Evolutionary conservation across 495 filamentous ascomycete species (phyloP), one percentile per base, ranked within the genome.

Genomic region (Astrocystis sublimbata): DNA sequence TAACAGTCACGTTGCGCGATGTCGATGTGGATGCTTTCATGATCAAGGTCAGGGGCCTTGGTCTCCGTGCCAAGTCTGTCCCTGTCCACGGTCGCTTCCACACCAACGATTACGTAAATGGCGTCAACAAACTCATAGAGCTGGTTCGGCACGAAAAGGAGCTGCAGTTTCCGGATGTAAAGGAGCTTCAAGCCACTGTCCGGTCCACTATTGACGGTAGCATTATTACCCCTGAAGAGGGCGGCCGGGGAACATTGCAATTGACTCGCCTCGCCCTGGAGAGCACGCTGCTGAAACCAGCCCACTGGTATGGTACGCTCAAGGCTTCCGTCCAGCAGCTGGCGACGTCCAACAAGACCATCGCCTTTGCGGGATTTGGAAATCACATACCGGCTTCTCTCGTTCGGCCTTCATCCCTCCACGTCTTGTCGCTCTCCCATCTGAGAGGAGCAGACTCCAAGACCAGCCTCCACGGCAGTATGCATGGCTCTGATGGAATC

Each of bases 1-100:
- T 69, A 2, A 69, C 68, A 0, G 56, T 68, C 23, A 69, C 69
- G 6, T 36, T 54, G 21, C 19, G 28, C 9, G 53, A 43, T 42
- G 41, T 26, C 58, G 61, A 64, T 19, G 19, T 59, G 21, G 58
- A 62, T 65, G 59, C 12, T 33, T 8, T 36, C 4, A 28, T 15
- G 21, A 10, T 31, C 17, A 26, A 57, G 12, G 38, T 57, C 15
- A 23, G 38, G 17, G 38, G 3, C 28, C 7, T 1, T 0, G 54
- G 54, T 30, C 45, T 57, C 10, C 54, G 38, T 8, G 15, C n/a
- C 7, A 57, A 15, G 33, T 8, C 1, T 7, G 54, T 57, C 13
- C 40, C 54, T 10, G 54, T 57, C 7, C 6, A 31, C n/a, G 54
- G 54, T 19, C 54, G 54, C n/a, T 57, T 57, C 15, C 54, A 57